Conservation (phyloP, 1,284 basidiomycete species). For the Laetiporus sulphureus region DNA sequence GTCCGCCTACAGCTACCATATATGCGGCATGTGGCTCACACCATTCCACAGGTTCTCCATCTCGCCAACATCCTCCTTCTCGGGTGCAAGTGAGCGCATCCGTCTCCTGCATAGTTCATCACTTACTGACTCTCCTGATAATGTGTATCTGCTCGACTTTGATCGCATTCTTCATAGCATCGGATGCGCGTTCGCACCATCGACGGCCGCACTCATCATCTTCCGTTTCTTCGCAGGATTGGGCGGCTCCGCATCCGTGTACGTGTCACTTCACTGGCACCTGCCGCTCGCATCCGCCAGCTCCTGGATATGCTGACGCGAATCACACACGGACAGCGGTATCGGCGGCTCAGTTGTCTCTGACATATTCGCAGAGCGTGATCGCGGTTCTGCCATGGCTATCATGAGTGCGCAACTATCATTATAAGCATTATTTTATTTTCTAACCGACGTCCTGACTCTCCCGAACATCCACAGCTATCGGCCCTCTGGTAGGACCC, state of each 20-base stretch:
- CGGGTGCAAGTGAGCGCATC: not conserved
- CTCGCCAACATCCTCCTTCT: not conserved
- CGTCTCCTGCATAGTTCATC: no score
- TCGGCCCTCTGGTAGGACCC: conserved; percentile 59
- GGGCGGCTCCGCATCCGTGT: no score
- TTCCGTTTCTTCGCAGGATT: conserved; percentile 72
- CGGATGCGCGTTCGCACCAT: conserved; percentile 63
- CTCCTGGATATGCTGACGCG: conserved; percentile 45
- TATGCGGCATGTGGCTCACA: not conserved
- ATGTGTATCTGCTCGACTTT: no score
- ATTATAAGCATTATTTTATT: no score
- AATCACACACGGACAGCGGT: conserved; percentile 56
- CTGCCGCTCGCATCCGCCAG: not conserved
- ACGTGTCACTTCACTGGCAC: not conserved
- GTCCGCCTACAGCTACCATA: not conserved
- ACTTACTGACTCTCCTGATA: no score
- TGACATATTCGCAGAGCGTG: conserved; percentile 56
- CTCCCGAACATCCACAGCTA: no score
- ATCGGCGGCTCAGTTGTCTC: conserved; percentile 55
- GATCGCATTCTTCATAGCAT: no score
- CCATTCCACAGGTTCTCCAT: not conserved
- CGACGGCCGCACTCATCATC: conserved; percentile 47
- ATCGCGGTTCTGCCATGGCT: conserved; percentile 63
- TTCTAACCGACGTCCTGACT: no score
- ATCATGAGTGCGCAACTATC: no score